Conservation (phyloP, 345 rosid species). For the Syzygium oleosum region DNA sequence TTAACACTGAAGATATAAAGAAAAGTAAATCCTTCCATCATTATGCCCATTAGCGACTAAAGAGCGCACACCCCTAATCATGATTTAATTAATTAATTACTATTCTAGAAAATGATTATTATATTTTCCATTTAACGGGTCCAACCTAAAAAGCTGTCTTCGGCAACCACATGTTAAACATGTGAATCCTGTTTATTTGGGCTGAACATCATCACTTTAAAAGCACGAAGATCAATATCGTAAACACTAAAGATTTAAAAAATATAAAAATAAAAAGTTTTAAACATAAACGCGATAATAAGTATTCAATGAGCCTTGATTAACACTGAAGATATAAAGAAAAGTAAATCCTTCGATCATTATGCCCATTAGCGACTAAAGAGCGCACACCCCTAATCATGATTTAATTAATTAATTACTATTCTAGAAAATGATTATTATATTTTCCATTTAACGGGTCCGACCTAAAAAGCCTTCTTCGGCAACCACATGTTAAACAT, state of each 20-base stretch:
- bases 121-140: neutral
- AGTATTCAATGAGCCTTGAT: neutral
- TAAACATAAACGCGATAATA: neutral
- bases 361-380: neutral
- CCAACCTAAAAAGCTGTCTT: neutral
- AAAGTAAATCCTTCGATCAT: neutral
- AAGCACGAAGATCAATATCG: neutral
- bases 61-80: neutral
- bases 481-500: neutral
- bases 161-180: neutral
- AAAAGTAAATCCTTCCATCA: neutral
- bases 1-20: neutral
- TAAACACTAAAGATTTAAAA: too few species aligned
- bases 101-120: neutral
- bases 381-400: neutral
- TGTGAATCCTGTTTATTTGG: neutral
- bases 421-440: neutral
- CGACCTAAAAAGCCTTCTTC: neutral
- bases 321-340: neutral
- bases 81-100: neutral
- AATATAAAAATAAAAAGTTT: neutral
- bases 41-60: neutral
- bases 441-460: neutral
- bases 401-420: neutral
- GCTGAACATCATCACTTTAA: accelerated